Evolutionary conservation across 352 stramenopile genomes (phyloP).

Genomic region (Phytophthora colocasiae): DNA sequence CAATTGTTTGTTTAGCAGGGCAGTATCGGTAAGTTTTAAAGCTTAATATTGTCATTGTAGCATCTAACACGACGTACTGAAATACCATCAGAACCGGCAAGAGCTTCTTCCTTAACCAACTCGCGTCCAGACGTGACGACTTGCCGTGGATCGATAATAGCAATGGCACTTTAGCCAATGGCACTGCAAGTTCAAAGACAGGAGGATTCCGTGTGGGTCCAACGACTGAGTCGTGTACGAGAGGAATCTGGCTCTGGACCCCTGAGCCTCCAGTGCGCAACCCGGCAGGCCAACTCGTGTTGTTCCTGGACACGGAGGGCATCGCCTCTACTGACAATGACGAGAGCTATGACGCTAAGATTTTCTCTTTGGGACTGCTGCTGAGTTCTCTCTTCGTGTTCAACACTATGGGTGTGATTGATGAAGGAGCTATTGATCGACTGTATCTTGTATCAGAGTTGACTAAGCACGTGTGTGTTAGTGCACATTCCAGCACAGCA

Average conservation of each 20-base stretch:
- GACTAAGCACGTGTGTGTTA: slow-evolving; percentile 85
- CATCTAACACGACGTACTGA: too few species aligned
- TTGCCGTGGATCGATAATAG: slow-evolving; percentile 23
- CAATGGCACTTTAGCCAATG: slow-evolving; percentile 25
- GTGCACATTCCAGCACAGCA: slow-evolving; percentile 30
- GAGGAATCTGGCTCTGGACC: slow-evolving; percentile 88
- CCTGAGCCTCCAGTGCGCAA: slow-evolving; percentile 66
- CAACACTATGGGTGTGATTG: slow-evolving; percentile 91
- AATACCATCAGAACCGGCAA: slow-evolving; percentile 70
- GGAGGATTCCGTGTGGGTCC: slow-evolving; percentile 77
- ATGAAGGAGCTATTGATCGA: slow-evolving; percentile 86
- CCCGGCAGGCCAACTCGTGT: slow-evolving; percentile 61
- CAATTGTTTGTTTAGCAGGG: slow-evolving; percentile 81
- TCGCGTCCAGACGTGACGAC: slow-evolving; percentile 44
- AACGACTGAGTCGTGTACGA: slow-evolving; percentile 87
- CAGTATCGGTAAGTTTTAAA: slow-evolving; percentile 69
- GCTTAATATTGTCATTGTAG: not conserved
- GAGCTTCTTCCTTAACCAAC: slow-evolving; percentile 90
- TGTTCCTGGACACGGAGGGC: slow-evolving; percentile 88
- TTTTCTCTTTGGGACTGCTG: slow-evolving; percentile 84
- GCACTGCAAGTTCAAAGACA: not conserved
- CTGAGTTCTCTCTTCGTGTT: slow-evolving; percentile 88
- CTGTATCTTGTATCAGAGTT: slow-evolving; percentile 88
- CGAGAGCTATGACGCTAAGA: slow-evolving; percentile 90
- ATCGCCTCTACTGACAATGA: slow-evolving; percentile 89